phyloP scores from a whole-genome alignment of 345 rosid species.

The Gossypium herbaceum region DNA sequence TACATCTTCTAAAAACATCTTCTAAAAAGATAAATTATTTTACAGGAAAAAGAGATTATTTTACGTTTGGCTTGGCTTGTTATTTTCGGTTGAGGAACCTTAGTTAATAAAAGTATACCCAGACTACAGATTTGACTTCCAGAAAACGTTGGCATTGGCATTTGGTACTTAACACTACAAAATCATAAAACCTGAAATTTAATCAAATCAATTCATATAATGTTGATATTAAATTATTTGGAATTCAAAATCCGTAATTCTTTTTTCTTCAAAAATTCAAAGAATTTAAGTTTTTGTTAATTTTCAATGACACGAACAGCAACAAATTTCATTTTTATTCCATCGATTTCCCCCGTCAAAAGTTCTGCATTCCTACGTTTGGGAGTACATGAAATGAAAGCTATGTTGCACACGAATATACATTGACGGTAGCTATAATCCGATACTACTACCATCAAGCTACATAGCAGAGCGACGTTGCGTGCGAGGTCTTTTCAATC shows the following conservation, averaged over 20 bases:
- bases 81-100: too few species aligned
- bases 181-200: not conserved
- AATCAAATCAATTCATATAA: not conserved
- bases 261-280: not conserved
- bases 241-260: too few species aligned
- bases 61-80: too few species aligned
- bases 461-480: conserved; percentile 66
- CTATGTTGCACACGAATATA: not conserved
- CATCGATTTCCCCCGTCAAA: not conserved
- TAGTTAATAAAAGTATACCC: not conserved
- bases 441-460: not conserved
- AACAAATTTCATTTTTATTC: not conserved
- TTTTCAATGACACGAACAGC: not conserved
- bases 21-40: too few species aligned
- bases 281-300: too few species aligned
- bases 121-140: too few species aligned
- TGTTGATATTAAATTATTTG: not conserved
- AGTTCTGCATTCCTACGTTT: not conserved
- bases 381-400: not conserved
- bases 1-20: too few species aligned
- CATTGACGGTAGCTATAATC: not conserved
- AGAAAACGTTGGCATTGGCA: too few species aligned
- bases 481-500: conserved; percentile 49
- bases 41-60: rapidly evolving
- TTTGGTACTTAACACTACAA: not conserved